These are phyloP conservation scores for Salvia sclarea DNA, from an alignment of 305 asterid genomes.

Conservation along the genomic window DNA sequence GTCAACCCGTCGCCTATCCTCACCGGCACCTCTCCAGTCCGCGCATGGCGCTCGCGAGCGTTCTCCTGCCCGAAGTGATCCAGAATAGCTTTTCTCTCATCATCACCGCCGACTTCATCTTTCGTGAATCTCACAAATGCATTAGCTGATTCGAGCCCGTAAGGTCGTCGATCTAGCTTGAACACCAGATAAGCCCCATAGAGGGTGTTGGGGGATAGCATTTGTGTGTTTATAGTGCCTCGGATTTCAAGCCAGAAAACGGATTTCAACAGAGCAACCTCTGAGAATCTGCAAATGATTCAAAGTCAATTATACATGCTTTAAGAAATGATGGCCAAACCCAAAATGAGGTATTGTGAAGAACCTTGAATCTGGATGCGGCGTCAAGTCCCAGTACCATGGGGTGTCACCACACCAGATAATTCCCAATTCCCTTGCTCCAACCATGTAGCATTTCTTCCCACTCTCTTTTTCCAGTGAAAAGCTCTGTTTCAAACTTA, in stretches of 20 bases:
- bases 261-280: conserved; percentile 37
- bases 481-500: conserved; percentile 37
- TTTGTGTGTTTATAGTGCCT: conserved; percentile 35
- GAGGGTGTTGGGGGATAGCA: conserved; percentile 30
- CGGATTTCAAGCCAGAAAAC: conserved; percentile 48
- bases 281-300: conserved; percentile 38
- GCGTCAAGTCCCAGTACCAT: not conserved
- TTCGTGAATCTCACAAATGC: conserved; percentile 38
- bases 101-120: conserved; percentile 22
- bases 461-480: conserved; percentile 37
- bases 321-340: no score
- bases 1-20: conserved; percentile 36
- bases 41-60: not conserved
- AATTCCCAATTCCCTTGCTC: conserved; percentile 41
- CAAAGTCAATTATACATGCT: no score
- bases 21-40: not conserved
- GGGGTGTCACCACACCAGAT: conserved; percentile 24
- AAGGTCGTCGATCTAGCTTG: conserved; percentile 11
- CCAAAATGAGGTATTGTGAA: not conserved
- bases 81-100: conserved; percentile 10
- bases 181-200: conserved; percentile 45
- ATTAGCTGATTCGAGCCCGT: conserved; percentile 37
- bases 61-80: conserved; percentile 10
- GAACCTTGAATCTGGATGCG: conserved; percentile 19
- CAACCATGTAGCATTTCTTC: conserved; percentile 44